phyloP scores from a whole-genome alignment of 176 grass and related monocot species.

The Hsuehochloa calcarea region DNA sequence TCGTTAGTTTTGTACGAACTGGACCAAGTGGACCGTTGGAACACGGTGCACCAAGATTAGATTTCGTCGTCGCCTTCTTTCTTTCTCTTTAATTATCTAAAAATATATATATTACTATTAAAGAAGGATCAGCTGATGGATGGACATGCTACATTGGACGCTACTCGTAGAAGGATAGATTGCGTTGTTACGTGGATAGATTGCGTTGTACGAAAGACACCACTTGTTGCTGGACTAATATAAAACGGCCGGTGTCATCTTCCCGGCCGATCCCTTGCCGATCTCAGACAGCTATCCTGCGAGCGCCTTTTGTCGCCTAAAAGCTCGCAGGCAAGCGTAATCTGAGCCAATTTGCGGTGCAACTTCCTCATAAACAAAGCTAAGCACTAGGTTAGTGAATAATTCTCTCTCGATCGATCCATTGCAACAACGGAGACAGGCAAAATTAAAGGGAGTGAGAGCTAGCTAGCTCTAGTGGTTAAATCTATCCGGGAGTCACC shows the following conservation, averaged over 20 bases:
- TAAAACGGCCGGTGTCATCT: slow-evolving; percentile 35
- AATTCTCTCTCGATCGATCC: neutral
- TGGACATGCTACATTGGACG: slow-evolving; percentile 16
- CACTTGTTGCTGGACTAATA: slow-evolving; percentile 28
- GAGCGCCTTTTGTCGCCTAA: slow-evolving; percentile 4
- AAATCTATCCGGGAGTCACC: slow-evolving; percentile 27
- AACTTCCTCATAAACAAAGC: neutral
- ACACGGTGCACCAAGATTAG: neutral
- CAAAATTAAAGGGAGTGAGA: neutral
- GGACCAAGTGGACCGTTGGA: neutral
- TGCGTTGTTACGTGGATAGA: slow-evolving; percentile 22
- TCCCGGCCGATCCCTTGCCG: slow-evolving; percentile 31
- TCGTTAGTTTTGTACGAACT: slow-evolving; percentile 5
- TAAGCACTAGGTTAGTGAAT: neutral
- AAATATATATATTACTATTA: too few species aligned
- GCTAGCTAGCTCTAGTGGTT: neutral
- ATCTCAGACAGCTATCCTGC: slow-evolving; percentile 23
- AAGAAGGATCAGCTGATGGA: neutral
- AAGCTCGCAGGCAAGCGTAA: neutral
- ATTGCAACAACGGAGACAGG: neutral
- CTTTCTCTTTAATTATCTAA: neutral
- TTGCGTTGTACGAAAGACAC: slow-evolving; percentile 14
- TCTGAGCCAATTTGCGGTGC: neutral
- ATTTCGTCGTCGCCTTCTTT: neutral
- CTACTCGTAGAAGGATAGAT: slow-evolving; percentile 7